Base-by-base conservation (phyloP, 768 basidiomycete species). In the Mycena epipterygia region DNA sequence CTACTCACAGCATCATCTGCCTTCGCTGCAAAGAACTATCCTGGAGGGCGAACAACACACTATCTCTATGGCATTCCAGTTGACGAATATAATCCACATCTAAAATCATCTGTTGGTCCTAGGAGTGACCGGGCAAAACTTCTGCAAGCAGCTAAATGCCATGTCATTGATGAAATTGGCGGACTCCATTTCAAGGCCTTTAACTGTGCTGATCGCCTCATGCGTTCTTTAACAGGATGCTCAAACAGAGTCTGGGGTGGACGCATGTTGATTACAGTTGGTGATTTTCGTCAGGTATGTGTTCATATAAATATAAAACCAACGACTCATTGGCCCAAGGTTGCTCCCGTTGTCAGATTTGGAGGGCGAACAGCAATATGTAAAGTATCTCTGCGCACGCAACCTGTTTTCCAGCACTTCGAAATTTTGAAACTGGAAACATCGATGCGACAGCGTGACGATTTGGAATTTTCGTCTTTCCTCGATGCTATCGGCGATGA, bases 91-190 rank as follows among this genome's bases (percentile, higher is more conserved):
- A 16, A 55, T 32, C 53, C 53, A 4, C n/a, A 12, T 27, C 56
- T 58, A 13, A 29, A 21, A 13, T 58, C 35, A 3, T 16, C 25
- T 5, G 25, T 58, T n/a, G 35, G 56, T 19, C 39, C 37, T 16
- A 5, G 37, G 11, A 58, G 56, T 27, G 56, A 58, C 25, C 56
- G 56, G 4, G 56, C 56, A 9, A n/a, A 41, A 58, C 37, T 58
- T 19, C 25, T 58, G 3, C 29, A 19, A 21, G 59, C 59, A 12
- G 41, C 59, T 8, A 44, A 48, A 35, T 60, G 41, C 16, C 59
- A 58, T 58, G 37, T 41, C 25, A 58, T 58, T 42, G 56, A 58
- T 29, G 56, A 58, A 39, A 58, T 58, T n/a, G 55, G 55, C 19
- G 55, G n/a, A n/a, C n/a, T n/a, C n/a, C n/a, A n/a, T n/a, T n/a